These are phyloP conservation scores for Penicillium vulpinum DNA, from an alignment of 2,329 filamentous ascomycete genomes.

Conservation along the genomic window DNA sequence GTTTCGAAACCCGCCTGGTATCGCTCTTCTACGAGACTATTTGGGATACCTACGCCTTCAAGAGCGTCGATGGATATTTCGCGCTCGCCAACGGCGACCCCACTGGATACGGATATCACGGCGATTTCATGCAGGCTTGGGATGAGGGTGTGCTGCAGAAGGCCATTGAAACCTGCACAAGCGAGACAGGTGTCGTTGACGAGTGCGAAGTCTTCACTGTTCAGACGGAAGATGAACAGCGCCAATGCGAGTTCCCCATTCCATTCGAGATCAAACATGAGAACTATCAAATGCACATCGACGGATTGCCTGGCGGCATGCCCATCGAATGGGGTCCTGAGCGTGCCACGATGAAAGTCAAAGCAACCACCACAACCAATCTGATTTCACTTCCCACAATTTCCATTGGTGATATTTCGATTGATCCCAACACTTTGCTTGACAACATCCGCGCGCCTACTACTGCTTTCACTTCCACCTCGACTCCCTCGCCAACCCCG, in stretches of 20 bases:
- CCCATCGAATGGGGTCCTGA: slow-evolving; percentile 49
- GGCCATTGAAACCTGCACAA: slow-evolving; percentile 75
- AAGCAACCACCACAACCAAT: not conserved
- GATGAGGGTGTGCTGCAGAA: slow-evolving; percentile 65
- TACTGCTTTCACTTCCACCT: slow-evolving; percentile 17
- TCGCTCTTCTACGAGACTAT: slow-evolving; percentile 85
- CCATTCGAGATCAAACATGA: slow-evolving; percentile 60
- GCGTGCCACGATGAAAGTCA: slow-evolving; percentile 31
- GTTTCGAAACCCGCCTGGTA: slow-evolving; percentile 66
- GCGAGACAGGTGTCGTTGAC: slow-evolving; percentile 63
- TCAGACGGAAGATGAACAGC: slow-evolving; percentile 57
- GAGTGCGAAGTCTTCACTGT: slow-evolving; percentile 77
- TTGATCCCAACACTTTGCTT: slow-evolving; percentile 7
- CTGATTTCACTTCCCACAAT: not conserved
- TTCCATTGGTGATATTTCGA: slow-evolving; percentile 7
- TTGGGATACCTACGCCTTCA: slow-evolving; percentile 70
- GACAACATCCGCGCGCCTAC: slow-evolving; percentile 6
- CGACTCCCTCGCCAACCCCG: slow-evolving; percentile 24
- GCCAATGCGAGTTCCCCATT: slow-evolving; percentile 62
- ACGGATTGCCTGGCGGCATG: slow-evolving; percentile 66
- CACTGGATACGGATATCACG: slow-evolving; percentile 73
- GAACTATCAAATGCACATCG: slow-evolving; percentile 57
- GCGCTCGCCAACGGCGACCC: slow-evolving; percentile 76
- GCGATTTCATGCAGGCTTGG: slow-evolving; percentile 81
- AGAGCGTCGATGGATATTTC: slow-evolving; percentile 65